Conservation (phyloP, 163 green algal species). For the Prototheca wickerhamii region DNA sequence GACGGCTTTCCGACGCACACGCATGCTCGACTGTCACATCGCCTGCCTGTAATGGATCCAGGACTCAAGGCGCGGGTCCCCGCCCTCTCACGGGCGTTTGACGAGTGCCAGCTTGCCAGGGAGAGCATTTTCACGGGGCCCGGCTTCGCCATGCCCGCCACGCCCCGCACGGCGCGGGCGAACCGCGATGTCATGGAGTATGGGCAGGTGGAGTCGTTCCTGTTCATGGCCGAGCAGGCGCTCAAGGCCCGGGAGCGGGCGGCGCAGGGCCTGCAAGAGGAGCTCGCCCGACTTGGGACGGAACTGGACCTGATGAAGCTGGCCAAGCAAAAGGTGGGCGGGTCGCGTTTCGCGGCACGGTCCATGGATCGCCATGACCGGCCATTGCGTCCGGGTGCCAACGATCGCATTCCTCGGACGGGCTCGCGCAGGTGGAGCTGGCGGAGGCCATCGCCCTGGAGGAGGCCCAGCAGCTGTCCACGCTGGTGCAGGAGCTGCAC, state of each 20-base stretch:
- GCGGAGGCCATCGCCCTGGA: background rate
- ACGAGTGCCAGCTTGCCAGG: background rate
- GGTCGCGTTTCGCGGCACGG: background rate
- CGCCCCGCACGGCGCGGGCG: background rate
- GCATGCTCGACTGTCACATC: background rate
- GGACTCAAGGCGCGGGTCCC: background rate
- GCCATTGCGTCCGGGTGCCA: background rate
- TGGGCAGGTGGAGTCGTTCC: conserved; percentile 13
- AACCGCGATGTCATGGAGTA: background rate
- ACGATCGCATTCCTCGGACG: background rate
- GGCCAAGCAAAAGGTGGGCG: background rate
- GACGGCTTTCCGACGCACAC: too few relatives aligned
- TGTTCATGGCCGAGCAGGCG: conserved; percentile 20
- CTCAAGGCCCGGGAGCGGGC: background rate
- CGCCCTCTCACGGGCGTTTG: background rate
- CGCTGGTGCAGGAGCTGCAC: background rate
- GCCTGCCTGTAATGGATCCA: background rate
- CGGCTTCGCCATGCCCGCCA: background rate
- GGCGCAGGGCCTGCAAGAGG: background rate
- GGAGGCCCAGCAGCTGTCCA: background rate
- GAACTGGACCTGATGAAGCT: background rate
- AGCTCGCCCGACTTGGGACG: background rate
- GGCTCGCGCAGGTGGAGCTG: background rate
- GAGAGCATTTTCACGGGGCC: background rate
- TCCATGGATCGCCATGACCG: background rate